Percentiles rank a stretch among this genome's conserved stretches.
Conservation (phyloP, 805 yeast genomes). For the Starmerella riodocensis region DNA sequence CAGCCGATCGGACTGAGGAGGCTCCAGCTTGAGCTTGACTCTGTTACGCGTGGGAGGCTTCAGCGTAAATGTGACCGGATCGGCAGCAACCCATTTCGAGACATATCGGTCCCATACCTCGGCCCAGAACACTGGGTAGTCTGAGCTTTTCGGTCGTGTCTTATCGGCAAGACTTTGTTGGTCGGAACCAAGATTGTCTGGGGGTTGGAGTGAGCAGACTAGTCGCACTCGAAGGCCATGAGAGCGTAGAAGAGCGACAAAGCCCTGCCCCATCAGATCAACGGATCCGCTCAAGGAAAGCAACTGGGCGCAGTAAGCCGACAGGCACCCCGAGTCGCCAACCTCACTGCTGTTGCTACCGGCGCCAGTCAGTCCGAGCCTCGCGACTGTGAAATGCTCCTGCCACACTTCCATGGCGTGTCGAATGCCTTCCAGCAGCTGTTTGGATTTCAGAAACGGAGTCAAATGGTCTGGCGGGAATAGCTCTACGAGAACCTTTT, state of each 20-base stretch:
- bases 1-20: conserved; percentile 45
- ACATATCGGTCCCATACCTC: conserved; percentile 79
- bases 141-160: conserved; percentile 6
- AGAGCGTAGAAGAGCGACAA: conserved; percentile 60
- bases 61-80: conserved; percentile 57
- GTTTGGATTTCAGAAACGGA: conserved; percentile 43
- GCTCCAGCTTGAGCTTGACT: conserved; percentile 53
- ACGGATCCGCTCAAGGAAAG: conserved; percentile 47
- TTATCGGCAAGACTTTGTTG: conserved; percentile 1
- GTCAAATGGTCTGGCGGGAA: conserved; percentile 36
- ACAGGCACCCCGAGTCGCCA: conserved; percentile 25
- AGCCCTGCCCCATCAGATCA: conserved; percentile 78
- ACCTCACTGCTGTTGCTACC: conserved; percentile 18
- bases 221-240: conserved; percentile 60
- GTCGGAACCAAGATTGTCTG: conserved; percentile 39
- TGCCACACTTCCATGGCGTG: conserved; percentile 54
- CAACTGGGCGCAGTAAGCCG: conserved; percentile 35
- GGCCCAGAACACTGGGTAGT: conserved; percentile 69
- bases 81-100: conserved; percentile 72
- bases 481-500: conserved; percentile 34
- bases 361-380: conserved; percentile 25
- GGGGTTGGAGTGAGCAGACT: conserved; percentile 77
- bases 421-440: conserved; percentile 64
- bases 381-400: conserved; percentile 37
- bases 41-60: conserved; percentile 34